Percentiles rank a stretch among this genome's conserved stretches.
phyloP scores from a whole-genome alignment of 2,329 filamentous ascomycete species.

The Coleophoma eucalyptorum region DNA sequence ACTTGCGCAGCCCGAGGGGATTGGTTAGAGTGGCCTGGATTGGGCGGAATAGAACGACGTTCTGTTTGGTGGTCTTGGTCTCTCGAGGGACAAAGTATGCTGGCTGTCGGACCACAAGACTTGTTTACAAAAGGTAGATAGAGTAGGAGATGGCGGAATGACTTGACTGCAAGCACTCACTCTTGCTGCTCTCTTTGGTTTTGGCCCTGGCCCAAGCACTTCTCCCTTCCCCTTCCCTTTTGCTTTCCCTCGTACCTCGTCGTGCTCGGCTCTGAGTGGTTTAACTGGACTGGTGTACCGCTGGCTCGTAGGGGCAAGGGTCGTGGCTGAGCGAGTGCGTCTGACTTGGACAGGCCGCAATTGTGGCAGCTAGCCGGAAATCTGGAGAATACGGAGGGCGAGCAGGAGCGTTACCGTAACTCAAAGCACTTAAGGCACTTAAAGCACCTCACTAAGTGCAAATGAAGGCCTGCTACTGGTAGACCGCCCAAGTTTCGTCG shows the following conservation, averaged over 20 bases:
- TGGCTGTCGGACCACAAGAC: too few relatives aligned
- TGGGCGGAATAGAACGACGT: background rate
- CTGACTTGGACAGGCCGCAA: constrained; percentile 12
- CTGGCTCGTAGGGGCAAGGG: too few relatives aligned
- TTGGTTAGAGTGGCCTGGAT: background rate
- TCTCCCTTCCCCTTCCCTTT: too few relatives aligned
- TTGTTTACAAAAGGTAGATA: too few relatives aligned
- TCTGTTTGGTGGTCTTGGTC: background rate
- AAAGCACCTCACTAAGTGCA: background rate
- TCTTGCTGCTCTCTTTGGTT: too few relatives aligned
- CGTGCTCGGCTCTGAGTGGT: background rate
- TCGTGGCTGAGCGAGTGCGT: constrained; percentile 3
- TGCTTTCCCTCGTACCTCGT: too few relatives aligned
- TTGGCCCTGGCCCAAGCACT: too few relatives aligned
- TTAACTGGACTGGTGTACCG: too few relatives aligned
- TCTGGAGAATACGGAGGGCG: constrained; percentile 6
- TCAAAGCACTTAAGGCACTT: background rate
- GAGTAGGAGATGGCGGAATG: too few relatives aligned
- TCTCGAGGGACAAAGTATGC: too few relatives aligned
- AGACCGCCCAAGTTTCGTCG: background rate
- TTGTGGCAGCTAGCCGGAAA: constrained; percentile 14
- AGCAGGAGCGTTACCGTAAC: background rate
- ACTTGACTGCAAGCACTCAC: too few relatives aligned
- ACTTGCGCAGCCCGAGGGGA: background rate
- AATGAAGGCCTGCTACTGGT: background rate